phyloP scores from a whole-genome alignment of 2,329 filamentous ascomycete genomes.

The Colletotrichum orbiculare region DNA sequence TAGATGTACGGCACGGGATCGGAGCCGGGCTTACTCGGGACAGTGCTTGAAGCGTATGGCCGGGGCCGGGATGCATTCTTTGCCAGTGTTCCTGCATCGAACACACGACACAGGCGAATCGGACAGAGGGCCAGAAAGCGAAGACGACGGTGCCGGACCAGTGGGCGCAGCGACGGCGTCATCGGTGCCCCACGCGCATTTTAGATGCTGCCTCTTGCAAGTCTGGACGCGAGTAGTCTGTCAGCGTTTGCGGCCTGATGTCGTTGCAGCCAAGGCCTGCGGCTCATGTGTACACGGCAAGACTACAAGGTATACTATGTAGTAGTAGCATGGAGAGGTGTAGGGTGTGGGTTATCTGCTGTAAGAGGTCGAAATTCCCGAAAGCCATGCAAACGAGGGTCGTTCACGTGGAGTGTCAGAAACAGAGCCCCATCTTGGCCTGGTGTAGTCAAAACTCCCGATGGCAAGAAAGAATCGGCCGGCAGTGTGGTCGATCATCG shows the following conservation, averaged over 20 bases:
- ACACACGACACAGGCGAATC: slow-evolving; percentile 8
- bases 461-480: background rate
- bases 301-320: background rate
- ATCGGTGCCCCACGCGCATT: slow-evolving; percentile 26
- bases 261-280: background rate
- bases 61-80: slow-evolving; percentile 18
- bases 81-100: slow-evolving; percentile 27
- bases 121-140: slow-evolving; percentile 15
- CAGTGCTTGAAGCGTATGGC: slow-evolving; percentile 21
- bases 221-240: slow-evolving; percentile 1
- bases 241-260: slow-evolving; percentile 3
- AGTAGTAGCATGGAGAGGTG: background rate
- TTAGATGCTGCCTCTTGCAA: slow-evolving; percentile 29
- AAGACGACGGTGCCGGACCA: background rate
- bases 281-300: no score
- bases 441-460: background rate
- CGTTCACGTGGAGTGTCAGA: background rate
- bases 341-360: background rate
- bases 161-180: slow-evolving; percentile 22
- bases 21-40: slow-evolving; percentile 14
- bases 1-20: no score
- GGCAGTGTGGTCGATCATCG: background rate
- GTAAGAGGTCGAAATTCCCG: slow-evolving; percentile 21
- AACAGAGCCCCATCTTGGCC: background rate
- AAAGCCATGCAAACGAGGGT: background rate